Base-by-base conservation (phyloP, 441 rosid species). In the Gossypium gossypioides region DNA sequence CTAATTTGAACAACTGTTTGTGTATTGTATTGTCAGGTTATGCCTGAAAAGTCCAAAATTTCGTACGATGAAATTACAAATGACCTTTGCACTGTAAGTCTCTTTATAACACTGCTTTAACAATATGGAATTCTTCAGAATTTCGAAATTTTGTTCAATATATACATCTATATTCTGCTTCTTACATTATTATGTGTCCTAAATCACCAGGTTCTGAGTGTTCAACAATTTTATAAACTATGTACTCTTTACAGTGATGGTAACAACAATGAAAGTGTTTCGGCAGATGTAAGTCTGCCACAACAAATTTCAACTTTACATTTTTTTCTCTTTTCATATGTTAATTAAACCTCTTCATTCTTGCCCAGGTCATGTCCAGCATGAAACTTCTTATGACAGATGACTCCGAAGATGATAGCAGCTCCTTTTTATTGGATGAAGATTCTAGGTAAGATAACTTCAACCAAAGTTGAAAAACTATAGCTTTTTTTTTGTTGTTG, bases 31-130 rank as follows among this genome's bases (percentile, higher is more conserved):
- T 74, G 34, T 73, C 96, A 96, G 99, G 96, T 93, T 70, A 93
- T 90, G 74, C 96, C 91, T 82, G 82, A 96, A 83, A 96, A 96
- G 80, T 91, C 85, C 73, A 84, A 92, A 84, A 91, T 96, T 78
- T 88, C 98, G 0, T 96, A 91, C 50, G 97, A 96, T 83, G 98
- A 93, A 81, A 96, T 96, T 62, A 87, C 85, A 32, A 91, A 87
- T 74, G 97, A 96, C 81, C 79, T 96, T 55, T 96, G 98, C 83
- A 94, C 91, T 8, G 99, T 96, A 80, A 88, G 90, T 78, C 60
- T 77, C 74, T 74, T 58, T 25, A 58, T 13, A n/a, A 18, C 7
- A n/a, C 69, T 68, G 19, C 61, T 21, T 8, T 10, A 74, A 74
- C 73, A 75, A 64, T 42, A 19, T 2, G 15, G 71, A 19, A 7